Evolutionary conservation across 2,329 filamentous ascomycete genomes (phyloP), one percentile per base, ranked within the genome.

Genomic region (Aspergillus tubingensis): DNA sequence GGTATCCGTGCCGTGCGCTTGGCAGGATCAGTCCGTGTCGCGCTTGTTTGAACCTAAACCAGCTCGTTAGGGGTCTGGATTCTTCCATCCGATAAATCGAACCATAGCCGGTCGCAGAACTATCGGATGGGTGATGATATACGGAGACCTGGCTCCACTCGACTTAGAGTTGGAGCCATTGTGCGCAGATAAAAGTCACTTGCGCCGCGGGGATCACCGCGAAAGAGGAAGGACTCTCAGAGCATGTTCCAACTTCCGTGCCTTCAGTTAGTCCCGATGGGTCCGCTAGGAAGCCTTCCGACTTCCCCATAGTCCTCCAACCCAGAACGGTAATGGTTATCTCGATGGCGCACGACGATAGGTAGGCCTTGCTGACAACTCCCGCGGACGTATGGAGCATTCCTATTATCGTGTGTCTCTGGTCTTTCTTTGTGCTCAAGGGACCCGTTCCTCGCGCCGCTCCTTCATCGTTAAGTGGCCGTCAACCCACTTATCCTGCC

Each of bases 221-320:
- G 11, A 30, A 49, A 49, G 10, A 27, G 44, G 44, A 49, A 49
- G 21, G 21, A 49, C 25, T 27, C 25, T 15, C 44, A 15, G 44
- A 49, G 19, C 21, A 30, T 49, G 44, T 30, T 49, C 25, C 25
- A 27, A 27, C 25, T 27, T 27, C 44, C 44, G 44, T 49, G 44
- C 44, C 25, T 30, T 30, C 44, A 27, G 44, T 23, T 49, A 49
- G 44, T 27, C 25, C 11, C 44, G 44, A 49, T 49, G 44, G 44
- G 44, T 30, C 44, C 44, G 13, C 44, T 49, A 49, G 44, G 44
- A 49, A 49, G 13, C 44, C n/a, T 49, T 49, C 44, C 44, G 44
- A 49, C 44, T 49, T 49, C 44, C 44, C 44, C 44, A 49, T 49
- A 49, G 44, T 49, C 44, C 44, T 30, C 44, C 44, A 49, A 49